Conservation (phyloP, 257 asterid species). For the Ligustrum vulgare region DNA sequence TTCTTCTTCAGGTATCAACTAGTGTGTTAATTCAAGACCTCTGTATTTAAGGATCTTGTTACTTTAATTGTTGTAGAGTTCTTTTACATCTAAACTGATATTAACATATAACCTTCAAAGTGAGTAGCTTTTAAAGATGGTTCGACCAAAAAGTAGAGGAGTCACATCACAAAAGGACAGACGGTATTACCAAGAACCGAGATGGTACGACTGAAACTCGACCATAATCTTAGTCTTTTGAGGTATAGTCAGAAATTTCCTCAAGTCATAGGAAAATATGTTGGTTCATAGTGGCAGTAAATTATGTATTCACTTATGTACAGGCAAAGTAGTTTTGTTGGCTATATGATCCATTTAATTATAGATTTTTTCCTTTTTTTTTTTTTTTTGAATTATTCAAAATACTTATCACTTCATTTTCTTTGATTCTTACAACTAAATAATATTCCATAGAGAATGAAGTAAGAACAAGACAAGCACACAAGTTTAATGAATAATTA, state of each 20-base stretch:
- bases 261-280: neutral
- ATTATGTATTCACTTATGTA: neutral
- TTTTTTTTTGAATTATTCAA: no score
- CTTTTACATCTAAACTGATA: neutral
- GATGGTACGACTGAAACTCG: no score
- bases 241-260: neutral
- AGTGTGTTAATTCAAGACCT: neutral
- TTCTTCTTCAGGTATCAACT: neutral
- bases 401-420: neutral
- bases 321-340: neutral
- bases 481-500: neutral
- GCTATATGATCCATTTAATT: neutral
- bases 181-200: no score
- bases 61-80: neutral
- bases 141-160: neutral
- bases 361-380: no score
- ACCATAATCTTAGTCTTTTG: neutral
- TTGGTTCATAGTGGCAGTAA: neutral
- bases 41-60: neutral
- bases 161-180: neutral
- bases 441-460: neutral
- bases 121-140: neutral
- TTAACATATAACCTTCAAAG: neutral
- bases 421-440: neutral
- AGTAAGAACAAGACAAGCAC: neutral